A percentile compares a stretch with the other conserved stretches of the same genome.
These are phyloP conservation scores for Vitis hybrid DNA, from an alignment of 177 flowering plant genomes.

Conservation along the genomic window DNA sequence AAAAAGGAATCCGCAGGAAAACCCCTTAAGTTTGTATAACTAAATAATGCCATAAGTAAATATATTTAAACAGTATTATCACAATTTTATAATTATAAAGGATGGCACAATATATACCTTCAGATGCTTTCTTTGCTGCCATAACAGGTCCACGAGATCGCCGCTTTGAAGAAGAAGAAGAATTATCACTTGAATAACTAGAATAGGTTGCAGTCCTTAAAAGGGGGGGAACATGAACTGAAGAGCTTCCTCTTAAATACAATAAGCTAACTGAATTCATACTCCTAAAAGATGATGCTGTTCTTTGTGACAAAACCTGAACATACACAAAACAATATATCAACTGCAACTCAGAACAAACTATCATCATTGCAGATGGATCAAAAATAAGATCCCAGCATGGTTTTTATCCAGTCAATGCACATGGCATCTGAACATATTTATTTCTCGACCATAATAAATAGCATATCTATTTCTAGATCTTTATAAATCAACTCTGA, in stretches of 20 bases:
- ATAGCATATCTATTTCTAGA: no score
- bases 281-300: slow-evolving; percentile 45
- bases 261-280: slow-evolving; percentile 31
- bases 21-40: not conserved
- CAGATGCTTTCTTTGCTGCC: slow-evolving; percentile 78
- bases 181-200: slow-evolving; percentile 33
- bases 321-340: slow-evolving; percentile 15
- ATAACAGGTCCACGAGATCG: slow-evolving; percentile 80
- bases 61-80: not conserved
- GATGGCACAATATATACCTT: slow-evolving; percentile 37
- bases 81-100: not conserved
- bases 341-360: slow-evolving; percentile 7
- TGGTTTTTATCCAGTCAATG: not conserved
- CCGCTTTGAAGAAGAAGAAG: slow-evolving; percentile 46
- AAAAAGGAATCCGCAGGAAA: not conserved
- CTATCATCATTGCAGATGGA: not conserved
- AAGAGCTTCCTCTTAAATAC: slow-evolving; percentile 38
- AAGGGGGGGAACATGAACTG: slow-evolving; percentile 23
- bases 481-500: no score
- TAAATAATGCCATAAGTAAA: not conserved
- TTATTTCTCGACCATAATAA: no score
- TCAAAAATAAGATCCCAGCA: not conserved
- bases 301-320: slow-evolving; percentile 60
- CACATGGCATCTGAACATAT: not conserved
- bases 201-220: slow-evolving; percentile 29